Percentiles rank a stretch among this genome's conserved stretches.
phyloP scores from a whole-genome alignment of 371 early-diverging fungal genomes.

The Rhizomucor pusillus region DNA sequence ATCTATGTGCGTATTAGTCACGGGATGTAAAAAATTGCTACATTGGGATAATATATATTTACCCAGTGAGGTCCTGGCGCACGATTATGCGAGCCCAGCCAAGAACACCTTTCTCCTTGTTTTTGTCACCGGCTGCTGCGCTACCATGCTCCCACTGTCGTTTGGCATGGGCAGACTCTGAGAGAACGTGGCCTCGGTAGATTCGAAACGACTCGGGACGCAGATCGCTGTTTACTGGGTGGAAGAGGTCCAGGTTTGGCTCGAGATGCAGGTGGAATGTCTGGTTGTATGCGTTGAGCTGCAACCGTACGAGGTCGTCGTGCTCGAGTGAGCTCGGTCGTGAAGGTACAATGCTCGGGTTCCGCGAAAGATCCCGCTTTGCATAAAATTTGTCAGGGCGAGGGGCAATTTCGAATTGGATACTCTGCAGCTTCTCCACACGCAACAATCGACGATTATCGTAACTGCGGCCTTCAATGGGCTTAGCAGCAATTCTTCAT shows the following conservation, averaged over 20 bases:
- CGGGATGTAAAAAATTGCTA: no score
- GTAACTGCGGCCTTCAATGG: slow-evolving; percentile 14
- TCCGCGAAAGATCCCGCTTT: slow-evolving; percentile 32
- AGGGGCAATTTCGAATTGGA: slow-evolving; percentile 32
- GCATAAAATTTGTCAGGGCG: slow-evolving; percentile 29
- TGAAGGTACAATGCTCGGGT: slow-evolving; percentile 18
- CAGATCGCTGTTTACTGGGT: slow-evolving; percentile 57
- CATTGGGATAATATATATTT: no score
- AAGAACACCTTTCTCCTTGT: slow-evolving; percentile 28
- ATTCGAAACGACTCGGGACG: slow-evolving; percentile 34
- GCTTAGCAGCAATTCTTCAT: no score
- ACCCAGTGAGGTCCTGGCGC: slow-evolving; percentile 43
- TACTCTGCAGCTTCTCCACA: slow-evolving; percentile 24
- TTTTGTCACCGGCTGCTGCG: slow-evolving; percentile 18
- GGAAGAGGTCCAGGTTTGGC: slow-evolving; percentile 73
- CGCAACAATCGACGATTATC: slow-evolving; percentile 25
- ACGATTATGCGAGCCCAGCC: slow-evolving; percentile 74
- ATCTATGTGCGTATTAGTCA: slow-evolving; percentile 9
- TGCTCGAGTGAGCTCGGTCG: slow-evolving; percentile 19
- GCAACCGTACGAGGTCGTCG: slow-evolving; percentile 61
- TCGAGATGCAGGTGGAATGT: slow-evolving; percentile 71
- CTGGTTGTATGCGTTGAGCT: slow-evolving; percentile 66
- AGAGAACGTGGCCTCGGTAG: slow-evolving; percentile 32
- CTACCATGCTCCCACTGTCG: slow-evolving; percentile 28
- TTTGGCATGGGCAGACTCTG: slow-evolving; percentile 23